Percentiles rank a stretch among this genome's conserved stretches.
Conservation (phyloP, 1,284 basidiomycete genomes). For the Trichosporon asahii region DNA sequence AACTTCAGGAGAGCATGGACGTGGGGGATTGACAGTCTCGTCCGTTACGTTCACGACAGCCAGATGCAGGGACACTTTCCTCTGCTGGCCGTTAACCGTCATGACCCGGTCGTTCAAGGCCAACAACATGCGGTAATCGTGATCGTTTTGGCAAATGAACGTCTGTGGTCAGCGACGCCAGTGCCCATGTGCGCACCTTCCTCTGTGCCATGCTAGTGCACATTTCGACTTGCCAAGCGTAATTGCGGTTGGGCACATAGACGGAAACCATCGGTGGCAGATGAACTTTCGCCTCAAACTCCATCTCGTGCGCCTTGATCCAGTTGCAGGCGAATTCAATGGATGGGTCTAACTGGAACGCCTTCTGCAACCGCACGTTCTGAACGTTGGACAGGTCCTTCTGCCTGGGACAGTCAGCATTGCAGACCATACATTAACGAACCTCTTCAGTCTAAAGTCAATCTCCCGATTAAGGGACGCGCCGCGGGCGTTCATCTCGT, state of each 20-base stretch:
- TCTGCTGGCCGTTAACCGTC: slow-evolving; percentile 1
- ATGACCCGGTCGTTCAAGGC: slow-evolving; percentile 61
- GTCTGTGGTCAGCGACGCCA: slow-evolving; percentile 57
- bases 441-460: slow-evolving; percentile 6
- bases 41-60: slow-evolving; percentile 33
- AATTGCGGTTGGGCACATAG: slow-evolving; percentile 64
- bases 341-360: slow-evolving; percentile 58
- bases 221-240: slow-evolving; percentile 70
- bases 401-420: slow-evolving; percentile 55
- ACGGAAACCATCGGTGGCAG: slow-evolving; percentile 76
- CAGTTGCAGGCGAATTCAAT: slow-evolving; percentile 66
- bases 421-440: too few relatives aligned
- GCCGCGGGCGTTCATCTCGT: background rate
- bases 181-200: slow-evolving; percentile 56
- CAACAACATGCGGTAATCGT: slow-evolving; percentile 73
- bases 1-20: slow-evolving; percentile 52
- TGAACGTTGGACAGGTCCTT: slow-evolving; percentile 61
- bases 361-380: slow-evolving; percentile 50
- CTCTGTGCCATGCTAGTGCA: slow-evolving; percentile 63
- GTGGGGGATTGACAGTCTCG: slow-evolving; percentile 27
- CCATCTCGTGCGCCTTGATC: slow-evolving; percentile 65
- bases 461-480: background rate
- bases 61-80: slow-evolving; percentile 30
- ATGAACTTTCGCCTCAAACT: slow-evolving; percentile 76
- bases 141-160: slow-evolving; percentile 78